Evolutionary conservation across 768 basidiomycete species (phyloP), one percentile per base, ranked within the genome.

Genomic region (Podaxis rugospora): DNA sequence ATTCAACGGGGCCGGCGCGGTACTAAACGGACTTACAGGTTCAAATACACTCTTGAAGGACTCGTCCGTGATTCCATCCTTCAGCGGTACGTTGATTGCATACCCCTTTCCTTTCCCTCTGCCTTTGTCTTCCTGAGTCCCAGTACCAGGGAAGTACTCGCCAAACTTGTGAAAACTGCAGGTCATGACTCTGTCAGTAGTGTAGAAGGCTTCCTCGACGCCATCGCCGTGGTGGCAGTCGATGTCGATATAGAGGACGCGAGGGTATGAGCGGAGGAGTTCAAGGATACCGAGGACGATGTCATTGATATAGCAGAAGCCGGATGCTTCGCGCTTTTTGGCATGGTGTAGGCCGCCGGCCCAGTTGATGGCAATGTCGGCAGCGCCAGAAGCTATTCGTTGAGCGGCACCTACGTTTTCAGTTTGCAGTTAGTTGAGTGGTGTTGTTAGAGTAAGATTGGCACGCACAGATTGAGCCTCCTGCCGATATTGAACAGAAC

Each of bases 141-240:
- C 93, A 0, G 93, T 94, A 4, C 93, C 93, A 4, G 93, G 93
- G 71, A 95, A 96, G 69, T 89, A 95, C 68, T 97, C 95, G 16
- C 97, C 96, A 67, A 92, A 98, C 73, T 98, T 96, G 77, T 98
- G 97, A 71, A 99, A 96, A 51, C 90, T 93, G 68, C 88, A 91
- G 2, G 96, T 98, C 91, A 98, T 95, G 67, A 98, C 97, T 54
- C 97, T 82, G 71, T 98, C 93, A 3, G 93, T 96, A 37, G 92
- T 95, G 72, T 97, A 98, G 78, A 98, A 98, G 2, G 96, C 97
- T 70, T 98, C 97, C 68, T 99, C 97, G 36, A 98, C 97, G 13
- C 96, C 96, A 70, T 98, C 97, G 16, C 97, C 96, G 72, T 99
- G 97, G 71, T 98, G 97, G 54, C 94, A 94, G 73, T 98, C 97